phyloP scores from a whole-genome alignment of 2,329 filamentous ascomycete genomes.

The Saccharata proteae region DNA sequence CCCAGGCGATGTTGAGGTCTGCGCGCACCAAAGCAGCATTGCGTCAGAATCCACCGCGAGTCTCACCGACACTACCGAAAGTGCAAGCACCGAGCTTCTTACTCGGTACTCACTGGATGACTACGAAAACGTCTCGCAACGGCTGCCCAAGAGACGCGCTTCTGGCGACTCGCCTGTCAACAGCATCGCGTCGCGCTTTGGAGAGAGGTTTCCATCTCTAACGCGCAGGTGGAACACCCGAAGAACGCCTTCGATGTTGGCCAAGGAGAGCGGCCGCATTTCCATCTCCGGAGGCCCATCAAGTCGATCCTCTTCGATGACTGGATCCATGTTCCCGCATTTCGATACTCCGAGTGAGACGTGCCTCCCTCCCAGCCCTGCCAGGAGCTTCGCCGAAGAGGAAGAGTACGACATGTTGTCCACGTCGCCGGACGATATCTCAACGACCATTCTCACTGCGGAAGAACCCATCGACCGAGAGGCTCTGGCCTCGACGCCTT shows the following conservation, averaged over 20 bases:
- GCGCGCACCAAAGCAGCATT: slow-evolving; percentile 42
- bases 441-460: slow-evolving; percentile 35
- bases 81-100: too few species aligned
- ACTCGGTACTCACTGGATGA: too few species aligned
- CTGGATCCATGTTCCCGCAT: slow-evolving; percentile 38
- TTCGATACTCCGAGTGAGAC: slow-evolving; percentile 27
- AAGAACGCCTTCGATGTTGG: slow-evolving; percentile 16
- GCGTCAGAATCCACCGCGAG: slow-evolving; percentile 29
- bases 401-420: slow-evolving; percentile 2
- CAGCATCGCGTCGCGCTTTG: slow-evolving; percentile 53
- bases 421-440: slow-evolving; percentile 23
- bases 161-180: slow-evolving; percentile 49
- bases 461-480: slow-evolving; percentile 39
- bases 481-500: slow-evolving; percentile 64
- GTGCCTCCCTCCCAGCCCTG: slow-evolving; percentile 15
- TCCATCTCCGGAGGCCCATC: slow-evolving; percentile 50
- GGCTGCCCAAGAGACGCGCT: slow-evolving; percentile 43
- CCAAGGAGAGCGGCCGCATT: slow-evolving; percentile 5
- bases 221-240: slow-evolving; percentile 42
- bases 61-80: slow-evolving; percentile 3
- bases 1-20: slow-evolving; percentile 48
- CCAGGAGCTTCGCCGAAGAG: background rate
- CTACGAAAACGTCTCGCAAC: slow-evolving; percentile 39
- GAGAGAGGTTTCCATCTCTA: slow-evolving; percentile 46
- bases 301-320: slow-evolving; percentile 68